Percentiles rank a stretch among this genome's conserved stretches.
Conservation (phyloP, 2,329 filamentous ascomycete genomes). For the Colletotrichum sp. region DNA sequence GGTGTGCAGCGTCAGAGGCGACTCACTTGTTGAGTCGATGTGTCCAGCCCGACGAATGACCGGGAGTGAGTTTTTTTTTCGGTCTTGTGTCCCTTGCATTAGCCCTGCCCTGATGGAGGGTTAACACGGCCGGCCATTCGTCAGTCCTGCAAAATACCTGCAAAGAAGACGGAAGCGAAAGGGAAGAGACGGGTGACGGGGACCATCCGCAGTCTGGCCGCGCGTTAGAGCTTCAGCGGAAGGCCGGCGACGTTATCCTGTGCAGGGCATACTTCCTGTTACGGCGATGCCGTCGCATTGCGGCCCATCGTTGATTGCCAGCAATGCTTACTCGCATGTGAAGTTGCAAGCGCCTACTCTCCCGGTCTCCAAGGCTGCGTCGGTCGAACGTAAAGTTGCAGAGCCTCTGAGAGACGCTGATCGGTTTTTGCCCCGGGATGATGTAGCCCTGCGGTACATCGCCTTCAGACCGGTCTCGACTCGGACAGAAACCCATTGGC, state of each 20-base stretch:
- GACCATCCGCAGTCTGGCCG: slow-evolving; percentile 1
- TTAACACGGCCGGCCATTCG: slow-evolving; percentile 1
- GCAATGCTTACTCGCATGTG: background rate
- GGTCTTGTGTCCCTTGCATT: slow-evolving; percentile 19
- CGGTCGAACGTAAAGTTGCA: background rate
- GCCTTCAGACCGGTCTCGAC: slow-evolving; percentile 8
- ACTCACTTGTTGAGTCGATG: background rate
- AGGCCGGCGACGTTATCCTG: background rate
- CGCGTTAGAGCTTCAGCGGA: slow-evolving; percentile 3
- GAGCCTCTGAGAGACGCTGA: background rate
- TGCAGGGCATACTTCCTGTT: background rate
- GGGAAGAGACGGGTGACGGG: slow-evolving; percentile 2
- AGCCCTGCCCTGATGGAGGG: slow-evolving; percentile 11
- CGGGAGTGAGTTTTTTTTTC: background rate
- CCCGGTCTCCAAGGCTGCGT: background rate
- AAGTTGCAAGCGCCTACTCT: background rate
- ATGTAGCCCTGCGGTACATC: background rate
- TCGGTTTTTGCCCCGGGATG: background rate
- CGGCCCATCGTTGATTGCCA: background rate
- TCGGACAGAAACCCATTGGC: background rate
- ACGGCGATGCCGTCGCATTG: slow-evolving; percentile 1
- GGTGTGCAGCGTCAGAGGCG: slow-evolving; percentile 4
- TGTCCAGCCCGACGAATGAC: background rate
- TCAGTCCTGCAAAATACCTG: background rate
- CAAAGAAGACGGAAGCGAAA: slow-evolving; percentile 10